Evolutionary conservation across 805 yeast genomes (phyloP).

Genomic region (Sungouiella blattae): DNA sequence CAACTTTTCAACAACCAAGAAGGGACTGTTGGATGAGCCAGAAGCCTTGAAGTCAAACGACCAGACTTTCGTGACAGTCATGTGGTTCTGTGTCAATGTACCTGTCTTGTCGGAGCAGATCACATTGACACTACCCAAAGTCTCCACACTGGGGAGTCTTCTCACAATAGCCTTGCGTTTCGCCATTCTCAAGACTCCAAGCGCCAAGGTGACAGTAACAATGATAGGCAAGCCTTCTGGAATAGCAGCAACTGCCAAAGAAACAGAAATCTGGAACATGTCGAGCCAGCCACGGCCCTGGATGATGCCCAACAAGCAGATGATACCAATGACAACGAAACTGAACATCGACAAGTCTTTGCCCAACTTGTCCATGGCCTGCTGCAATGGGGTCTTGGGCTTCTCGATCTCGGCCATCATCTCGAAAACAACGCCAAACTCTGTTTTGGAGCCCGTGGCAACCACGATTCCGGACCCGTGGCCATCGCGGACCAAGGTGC

Average conservation of each 20-base stretch:
- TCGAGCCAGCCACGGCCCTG: conserved; percentile 96
- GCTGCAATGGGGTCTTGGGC: conserved; percentile 96
- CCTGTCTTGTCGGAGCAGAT: conserved; percentile 92
- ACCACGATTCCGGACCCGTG: conserved; percentile 91
- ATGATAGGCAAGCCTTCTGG: conserved; percentile 99
- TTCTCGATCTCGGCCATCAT: conserved; percentile 95
- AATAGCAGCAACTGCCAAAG: conserved; percentile 97
- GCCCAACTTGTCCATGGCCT: conserved; percentile 93
- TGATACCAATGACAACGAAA: conserved; percentile 85
- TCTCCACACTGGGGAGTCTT: conserved; percentile 91
- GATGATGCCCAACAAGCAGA: conserved; percentile 81
- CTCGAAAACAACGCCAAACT: conserved; percentile 90
- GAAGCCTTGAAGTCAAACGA: conserved; percentile 53
- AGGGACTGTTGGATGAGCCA: conserved; percentile 36
- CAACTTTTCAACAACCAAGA: conserved; percentile 46
- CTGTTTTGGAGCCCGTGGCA: conserved; percentile 85
- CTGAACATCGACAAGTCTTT: conserved; percentile 82
- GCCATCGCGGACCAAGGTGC: conserved; percentile 94
- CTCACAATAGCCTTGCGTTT: conserved; percentile 89
- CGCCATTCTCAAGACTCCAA: conserved; percentile 97
- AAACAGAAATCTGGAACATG: conserved; percentile 96
- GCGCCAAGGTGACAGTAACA: conserved; percentile 94
- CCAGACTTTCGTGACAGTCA: conserved; percentile 87
- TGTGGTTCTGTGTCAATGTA: conserved; percentile 84
- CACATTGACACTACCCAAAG: conserved; percentile 90